Evolutionary conservation across 108 stramenopile species (phyloP), one percentile per base, ranked within the genome.

Genomic region (Cyclotella atomus): DNA sequence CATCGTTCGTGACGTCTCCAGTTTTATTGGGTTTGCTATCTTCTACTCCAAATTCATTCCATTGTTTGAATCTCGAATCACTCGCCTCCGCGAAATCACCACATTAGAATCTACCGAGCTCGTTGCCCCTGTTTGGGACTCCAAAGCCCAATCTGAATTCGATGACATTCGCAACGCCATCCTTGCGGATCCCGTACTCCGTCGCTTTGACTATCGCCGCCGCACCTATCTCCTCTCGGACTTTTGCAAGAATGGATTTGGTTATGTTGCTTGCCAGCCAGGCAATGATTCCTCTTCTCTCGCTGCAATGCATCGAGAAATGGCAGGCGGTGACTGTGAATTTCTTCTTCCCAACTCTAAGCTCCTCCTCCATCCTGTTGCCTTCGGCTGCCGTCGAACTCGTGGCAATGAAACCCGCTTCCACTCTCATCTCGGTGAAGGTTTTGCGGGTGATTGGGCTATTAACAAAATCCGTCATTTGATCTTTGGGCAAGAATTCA

Each of bases 341-440:
- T 66, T 66, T 29, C 28, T 66, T 23, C 19, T 2, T 2, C 3
- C 43, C 10, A 10, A 34, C 8, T 25, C 30, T 17, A 9, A 12
- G n/a, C 21, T 35, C 30, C 32, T 5, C 2, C 34, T 52, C 19
- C 47, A 52, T 29, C 65, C 65, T 17, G 33, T 66, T 32, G 65
- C 65, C n/a, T 74, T 74, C 57, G 73, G 73, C n/a, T n/a, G n/a
- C n/a, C n/a, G n/a, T n/a, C n/a, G n/a, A n/a, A 56, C 41, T 32
- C 55, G 73, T 12, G 64, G 55, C 1, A 63, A 74, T 30, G 55
- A 74, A 53, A 14, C 6, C 17, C 29, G 46, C 15, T 43, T 73
- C 1, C 71, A 73, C 17, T 73, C 71, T 17, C 50, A 66, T 46
- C 50, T 49, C 19, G 47, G 50, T 20, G 50, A 66, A 66, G 65